Evolutionary conservation across 176 grass and related monocot species (phyloP).

Genomic region (Zoysia pacifica): DNA sequence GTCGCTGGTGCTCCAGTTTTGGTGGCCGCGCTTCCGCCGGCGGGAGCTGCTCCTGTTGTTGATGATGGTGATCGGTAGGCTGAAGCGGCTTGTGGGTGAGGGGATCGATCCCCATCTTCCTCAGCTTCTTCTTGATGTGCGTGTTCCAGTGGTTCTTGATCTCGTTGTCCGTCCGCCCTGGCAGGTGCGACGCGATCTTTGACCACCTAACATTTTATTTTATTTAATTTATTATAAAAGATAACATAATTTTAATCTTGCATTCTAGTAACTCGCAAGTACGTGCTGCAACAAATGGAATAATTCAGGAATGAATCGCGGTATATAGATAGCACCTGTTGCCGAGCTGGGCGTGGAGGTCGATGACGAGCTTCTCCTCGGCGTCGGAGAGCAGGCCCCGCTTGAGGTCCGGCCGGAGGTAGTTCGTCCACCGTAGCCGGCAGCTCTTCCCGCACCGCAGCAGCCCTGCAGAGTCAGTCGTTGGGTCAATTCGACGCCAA

Average conservation of each 20-base stretch:
- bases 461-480: conserved; percentile 36
- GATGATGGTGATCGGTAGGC: background rate
- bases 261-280: background rate
- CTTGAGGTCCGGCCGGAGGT: conserved; percentile 61
- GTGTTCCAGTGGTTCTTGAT: conserved; percentile 98
- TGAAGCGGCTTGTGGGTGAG: conserved; percentile 64
- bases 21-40: background rate
- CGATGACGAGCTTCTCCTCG: conserved; percentile 62
- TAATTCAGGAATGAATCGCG: background rate
- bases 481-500: background rate
- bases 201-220: conserved; percentile 50
- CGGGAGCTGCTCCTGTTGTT: background rate
- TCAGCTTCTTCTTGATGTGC: conserved; percentile 88
- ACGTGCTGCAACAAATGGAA: too few relatives aligned
- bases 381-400: conserved; percentile 54
- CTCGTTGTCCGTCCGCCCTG: conserved; percentile 74
- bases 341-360: conserved; percentile 58
- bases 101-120: conserved; percentile 78
- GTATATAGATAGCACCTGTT: conserved; percentile 44
- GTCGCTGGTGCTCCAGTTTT: background rate
- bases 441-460: conserved; percentile 81
- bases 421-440: conserved; percentile 65
- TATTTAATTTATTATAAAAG: too few relatives aligned
- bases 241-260: background rate
- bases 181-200: conserved; percentile 62